Percentiles rank a stretch among this genome's conserved stretches.
These are phyloP conservation scores for Macrotyloma uniflorum DNA, from an alignment of 306 rosid species.

Conservation along the genomic window DNA sequence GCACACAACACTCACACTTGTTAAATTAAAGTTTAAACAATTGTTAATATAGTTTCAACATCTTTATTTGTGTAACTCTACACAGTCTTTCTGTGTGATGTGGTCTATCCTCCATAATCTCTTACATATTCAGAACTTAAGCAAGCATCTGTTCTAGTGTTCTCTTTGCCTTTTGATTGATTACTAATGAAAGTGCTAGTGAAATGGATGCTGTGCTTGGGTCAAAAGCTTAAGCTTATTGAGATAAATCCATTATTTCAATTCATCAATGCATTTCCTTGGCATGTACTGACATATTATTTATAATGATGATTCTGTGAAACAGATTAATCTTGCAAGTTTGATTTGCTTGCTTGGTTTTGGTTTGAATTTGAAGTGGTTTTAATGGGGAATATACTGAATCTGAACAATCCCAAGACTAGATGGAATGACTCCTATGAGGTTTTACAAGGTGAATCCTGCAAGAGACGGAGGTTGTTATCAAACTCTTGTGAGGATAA, in stretches of 20 bases:
- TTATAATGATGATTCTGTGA: conserved; percentile 17
- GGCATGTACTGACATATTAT: conserved; percentile 5
- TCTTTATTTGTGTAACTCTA: conserved; percentile 12
- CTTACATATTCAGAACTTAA: neutral
- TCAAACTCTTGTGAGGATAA: conserved; percentile 24
- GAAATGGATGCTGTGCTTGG: conserved; percentile 18
- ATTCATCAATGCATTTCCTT: conserved; percentile 17
- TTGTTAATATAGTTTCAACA: neutral
- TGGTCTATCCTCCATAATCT: neutral
- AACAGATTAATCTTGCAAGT: conserved; percentile 33
- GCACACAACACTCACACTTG: neutral
- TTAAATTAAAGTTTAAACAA: conserved; percentile 18
- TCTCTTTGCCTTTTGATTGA: conserved; percentile 21
- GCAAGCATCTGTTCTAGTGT: neutral
- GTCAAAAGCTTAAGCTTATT: neutral
- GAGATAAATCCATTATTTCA: neutral
- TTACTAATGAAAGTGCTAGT: neutral
- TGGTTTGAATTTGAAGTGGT: conserved; percentile 23
- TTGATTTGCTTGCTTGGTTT: conserved; percentile 11
- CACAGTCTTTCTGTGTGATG: conserved; percentile 1
- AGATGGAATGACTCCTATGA: conserved; percentile 8
- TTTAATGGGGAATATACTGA: conserved; percentile 43
- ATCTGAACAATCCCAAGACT: conserved; percentile 24
- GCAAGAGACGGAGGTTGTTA: conserved; percentile 37
- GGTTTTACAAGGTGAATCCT: conserved; percentile 34